Percentiles rank a stretch among this genome's conserved stretches.
phyloP scores from a whole-genome alignment of 2,329 filamentous ascomycete species.

The Pestalotiopsis fici region DNA sequence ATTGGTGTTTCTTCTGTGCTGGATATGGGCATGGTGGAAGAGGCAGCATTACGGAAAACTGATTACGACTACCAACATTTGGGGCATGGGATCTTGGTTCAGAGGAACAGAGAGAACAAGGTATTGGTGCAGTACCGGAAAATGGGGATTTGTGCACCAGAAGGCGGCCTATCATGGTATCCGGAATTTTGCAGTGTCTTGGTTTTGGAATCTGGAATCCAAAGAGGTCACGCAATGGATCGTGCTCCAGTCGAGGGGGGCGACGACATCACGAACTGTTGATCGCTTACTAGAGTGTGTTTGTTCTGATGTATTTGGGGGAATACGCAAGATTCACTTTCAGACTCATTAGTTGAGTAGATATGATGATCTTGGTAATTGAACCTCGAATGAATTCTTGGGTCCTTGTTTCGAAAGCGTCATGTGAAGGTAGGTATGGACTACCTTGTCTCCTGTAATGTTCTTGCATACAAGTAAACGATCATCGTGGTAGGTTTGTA shows the following conservation, averaged over 20 bases:
- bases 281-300: conserved; percentile 11
- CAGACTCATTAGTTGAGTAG: neutral
- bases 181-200: neutral
- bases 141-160: neutral
- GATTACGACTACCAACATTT: neutral
- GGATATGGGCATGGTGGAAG: neutral
- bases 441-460: too few species aligned
- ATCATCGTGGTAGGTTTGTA: too few species aligned
- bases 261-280: conserved; percentile 1
- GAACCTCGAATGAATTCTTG: neutral
- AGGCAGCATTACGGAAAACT: neutral
- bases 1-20: neutral
- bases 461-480: too few species aligned
- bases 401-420: neutral
- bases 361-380: neutral
- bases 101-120: neutral
- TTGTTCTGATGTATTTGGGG: conserved; percentile 8
- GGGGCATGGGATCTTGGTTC: neutral
- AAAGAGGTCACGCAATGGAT: neutral
- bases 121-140: neutral
- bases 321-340: neutral
- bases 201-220: neutral
- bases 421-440: neutral
- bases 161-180: neutral
- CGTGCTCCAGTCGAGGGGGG: too few species aligned